Base-by-base conservation (phyloP, 768 basidiomycete genomes). In the Cubamyces sp. region DNA sequence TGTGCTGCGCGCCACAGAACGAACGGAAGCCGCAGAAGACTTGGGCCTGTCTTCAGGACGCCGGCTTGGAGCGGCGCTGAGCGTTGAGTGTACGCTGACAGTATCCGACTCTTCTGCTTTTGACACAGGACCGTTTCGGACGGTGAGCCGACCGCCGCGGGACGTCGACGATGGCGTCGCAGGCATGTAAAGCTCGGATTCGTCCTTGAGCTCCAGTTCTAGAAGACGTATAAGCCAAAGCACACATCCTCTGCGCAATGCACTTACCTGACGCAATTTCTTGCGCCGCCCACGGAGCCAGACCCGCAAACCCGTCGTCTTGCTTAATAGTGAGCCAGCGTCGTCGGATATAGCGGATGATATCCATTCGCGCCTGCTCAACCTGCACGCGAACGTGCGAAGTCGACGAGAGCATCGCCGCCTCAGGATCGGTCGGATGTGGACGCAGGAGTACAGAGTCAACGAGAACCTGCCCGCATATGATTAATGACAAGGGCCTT, bases 211-310 rank as follows among this genome's bases (percentile, higher is more conserved):
- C 71, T 96, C 92, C 54, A 96, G 84, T 71, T 91, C 94, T 94
- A 67, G 3, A 53, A 39, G 49, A 18, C 52, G 52, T 54, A 37
- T 53, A 0, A 41, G 46, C 15, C 19, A 26, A n/a, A 16, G 11
- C 30, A 19, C 5, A 19, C 1, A 56, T 59, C 19, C 37, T 39
- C 25, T 40, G 40, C 16, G 43, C 52, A 23, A 9, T 40, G 79
- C 1, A 14, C 90, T 68, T 64, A 92, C 93, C 83, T 69, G 90
- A 85, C 43, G 86, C 83, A 42, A 98, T 93, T 70, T 98, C 96
- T 71, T 93, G 89, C 56, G 96, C 72, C 0, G 90, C 87, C 93
- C 94, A 97, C 4, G 81, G 82, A 51, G 96, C 93, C n/a, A 98
- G 79, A 4, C 75, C 71, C 53, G 90, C 87, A 68, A 98, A 96